These are phyloP conservation scores for Paramecium tetraurelia DNA, from an alignment of 73 alveolate species.

Conservation along the genomic window DNA sequence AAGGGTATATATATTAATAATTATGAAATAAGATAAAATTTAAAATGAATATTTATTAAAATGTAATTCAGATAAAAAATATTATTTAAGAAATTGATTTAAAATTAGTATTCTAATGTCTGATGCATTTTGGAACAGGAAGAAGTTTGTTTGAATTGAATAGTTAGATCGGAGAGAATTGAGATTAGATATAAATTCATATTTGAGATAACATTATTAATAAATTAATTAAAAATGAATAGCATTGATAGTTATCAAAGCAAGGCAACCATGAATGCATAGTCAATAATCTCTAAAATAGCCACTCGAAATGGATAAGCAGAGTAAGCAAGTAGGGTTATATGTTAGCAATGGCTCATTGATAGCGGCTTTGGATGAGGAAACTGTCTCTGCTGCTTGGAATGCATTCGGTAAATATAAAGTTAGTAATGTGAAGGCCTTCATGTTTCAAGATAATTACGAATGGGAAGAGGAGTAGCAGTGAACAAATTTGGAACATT, in stretches of 20 bases:
- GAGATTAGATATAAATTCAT: neutral
- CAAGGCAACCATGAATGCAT: conserved; percentile 46
- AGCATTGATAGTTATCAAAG: conserved; percentile 28
- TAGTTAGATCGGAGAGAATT: neutral
- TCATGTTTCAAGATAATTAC: conserved; percentile 44
- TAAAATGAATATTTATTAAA: too few species aligned
- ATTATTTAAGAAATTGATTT: neutral
- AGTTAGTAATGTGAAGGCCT: conserved; percentile 5
- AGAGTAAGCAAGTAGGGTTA: neutral
- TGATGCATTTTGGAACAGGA: neutral
- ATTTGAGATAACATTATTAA: neutral
- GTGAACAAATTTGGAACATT: conserved; percentile 57
- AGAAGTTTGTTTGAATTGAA: neutral
- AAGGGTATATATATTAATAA: too few species aligned
- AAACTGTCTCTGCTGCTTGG: conserved; percentile 55
- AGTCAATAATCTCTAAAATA: conserved; percentile 21
- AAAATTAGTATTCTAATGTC: neutral
- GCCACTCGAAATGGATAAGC: conserved; percentile 45
- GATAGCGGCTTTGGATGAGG: conserved; percentile 36
- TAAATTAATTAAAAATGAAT: neutral
- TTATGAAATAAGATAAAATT: too few species aligned
- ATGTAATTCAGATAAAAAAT: too few species aligned
- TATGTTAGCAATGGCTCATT: neutral
- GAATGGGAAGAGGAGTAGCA: conserved; percentile 61
- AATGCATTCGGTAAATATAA: conserved; percentile 29